These are phyloP conservation scores for Colletotrichum lini DNA, from an alignment of 2,329 filamentous ascomycete genomes.

Conservation along the genomic window DNA sequence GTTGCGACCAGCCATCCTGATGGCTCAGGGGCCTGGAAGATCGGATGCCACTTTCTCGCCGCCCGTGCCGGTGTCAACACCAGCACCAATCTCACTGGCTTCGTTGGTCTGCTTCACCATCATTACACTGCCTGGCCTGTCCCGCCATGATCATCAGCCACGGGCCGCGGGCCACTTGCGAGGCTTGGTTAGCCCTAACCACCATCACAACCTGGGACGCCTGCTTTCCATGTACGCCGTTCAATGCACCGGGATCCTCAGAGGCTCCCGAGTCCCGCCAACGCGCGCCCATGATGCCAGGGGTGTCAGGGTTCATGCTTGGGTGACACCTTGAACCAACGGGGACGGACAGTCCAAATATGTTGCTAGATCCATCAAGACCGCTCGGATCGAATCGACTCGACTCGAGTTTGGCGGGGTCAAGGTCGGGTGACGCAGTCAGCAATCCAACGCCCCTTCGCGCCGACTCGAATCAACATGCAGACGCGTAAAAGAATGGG, in stretches of 20 bases:
- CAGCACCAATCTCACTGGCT: conserved; percentile 6
- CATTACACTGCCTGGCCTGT: conserved; percentile 30
- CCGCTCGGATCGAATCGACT: conserved; percentile 7
- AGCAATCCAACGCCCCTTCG: conserved; percentile 27
- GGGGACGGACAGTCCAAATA: conserved; percentile 24
- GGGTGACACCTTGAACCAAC: conserved; percentile 30
- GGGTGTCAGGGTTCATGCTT: conserved; percentile 33
- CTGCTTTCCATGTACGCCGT: conserved; percentile 14
- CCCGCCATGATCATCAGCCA: conserved; percentile 40
- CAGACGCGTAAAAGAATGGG: conserved; percentile 25
- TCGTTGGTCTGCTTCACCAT: conserved; percentile 39
- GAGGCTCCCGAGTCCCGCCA: conserved; percentile 23
- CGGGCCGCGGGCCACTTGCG: conserved; percentile 35
- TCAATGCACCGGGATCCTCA: conserved; percentile 16
- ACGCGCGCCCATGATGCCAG: conserved; percentile 17
- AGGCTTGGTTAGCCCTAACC: conserved; percentile 36
- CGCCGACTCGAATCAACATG: conserved; percentile 7
- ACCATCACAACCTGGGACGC: conserved; percentile 15
- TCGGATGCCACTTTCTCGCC: conserved; percentile 37
- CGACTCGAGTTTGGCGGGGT: conserved; percentile 37
- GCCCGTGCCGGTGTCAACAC: conserved; percentile 30
- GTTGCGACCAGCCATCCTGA: background rate
- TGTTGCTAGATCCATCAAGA: conserved; percentile 8
- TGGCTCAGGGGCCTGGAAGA: conserved; percentile 30
- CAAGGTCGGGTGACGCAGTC: conserved; percentile 36